Percentiles rank a stretch among this genome's conserved stretches.
These are phyloP conservation scores for Alternaria tenuissima DNA, from an alignment of 2,329 filamentous ascomycete species.

Conservation along the genomic window DNA sequence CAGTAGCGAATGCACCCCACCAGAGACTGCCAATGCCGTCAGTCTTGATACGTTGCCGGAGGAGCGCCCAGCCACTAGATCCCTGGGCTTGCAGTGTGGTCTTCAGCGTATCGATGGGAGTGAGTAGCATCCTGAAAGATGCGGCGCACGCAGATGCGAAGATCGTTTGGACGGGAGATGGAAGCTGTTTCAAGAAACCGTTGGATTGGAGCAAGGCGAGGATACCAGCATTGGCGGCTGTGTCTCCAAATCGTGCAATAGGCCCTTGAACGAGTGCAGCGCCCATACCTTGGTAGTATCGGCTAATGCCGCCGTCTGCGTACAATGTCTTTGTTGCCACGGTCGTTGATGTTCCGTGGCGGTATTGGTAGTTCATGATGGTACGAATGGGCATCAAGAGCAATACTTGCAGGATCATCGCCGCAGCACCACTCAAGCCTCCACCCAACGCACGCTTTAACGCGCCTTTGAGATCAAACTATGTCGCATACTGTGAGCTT, in stretches of 20 bases:
- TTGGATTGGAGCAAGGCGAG: conserved; percentile 39
- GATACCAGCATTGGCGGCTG: conserved; percentile 42
- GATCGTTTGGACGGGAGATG: conserved; percentile 38
- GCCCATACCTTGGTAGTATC: conserved; percentile 39
- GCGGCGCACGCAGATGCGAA: conserved; percentile 41
- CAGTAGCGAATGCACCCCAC: conserved; percentile 44
- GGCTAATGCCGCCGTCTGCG: conserved; percentile 33
- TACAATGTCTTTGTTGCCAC: conserved; percentile 38
- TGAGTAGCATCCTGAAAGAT: conserved; percentile 38
- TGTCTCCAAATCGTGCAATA: conserved; percentile 41
- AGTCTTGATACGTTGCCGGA: conserved; percentile 34
- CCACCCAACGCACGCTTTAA: conserved; percentile 39
- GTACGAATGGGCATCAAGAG: conserved; percentile 42
- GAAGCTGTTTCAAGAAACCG: conserved; percentile 31
- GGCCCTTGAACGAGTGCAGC: conserved; percentile 39
- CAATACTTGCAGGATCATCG: conserved; percentile 42
- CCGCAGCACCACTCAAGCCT: conserved; percentile 40
- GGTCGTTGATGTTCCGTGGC: conserved; percentile 36
- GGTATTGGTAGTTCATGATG: conserved; percentile 46
- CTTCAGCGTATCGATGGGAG: conserved; percentile 41
- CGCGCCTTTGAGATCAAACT: conserved; percentile 40
- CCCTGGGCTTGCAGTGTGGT: conserved; percentile 42
- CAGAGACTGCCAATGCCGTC: conserved; percentile 39
- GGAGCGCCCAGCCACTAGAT: conserved; percentile 28
- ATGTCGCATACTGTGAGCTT: not conserved